Percentiles rank a stretch among this genome's conserved stretches.
phyloP scores from a whole-genome alignment of 495 filamentous ascomycete genomes.

The Tuber calosporum region DNA sequence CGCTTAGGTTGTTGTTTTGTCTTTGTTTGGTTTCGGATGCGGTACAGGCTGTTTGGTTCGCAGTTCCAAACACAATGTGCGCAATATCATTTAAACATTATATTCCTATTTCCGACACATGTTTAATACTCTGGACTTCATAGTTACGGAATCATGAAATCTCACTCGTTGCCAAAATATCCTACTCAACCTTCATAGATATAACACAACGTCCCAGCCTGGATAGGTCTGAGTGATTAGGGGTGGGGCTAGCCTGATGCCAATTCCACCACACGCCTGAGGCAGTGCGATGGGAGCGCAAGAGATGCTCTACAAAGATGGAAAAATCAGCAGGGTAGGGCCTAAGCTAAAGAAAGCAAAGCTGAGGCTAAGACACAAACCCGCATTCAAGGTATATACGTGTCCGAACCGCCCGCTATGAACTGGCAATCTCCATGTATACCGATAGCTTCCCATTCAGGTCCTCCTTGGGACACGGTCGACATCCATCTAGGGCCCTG shows the following conservation, averaged over 20 bases:
- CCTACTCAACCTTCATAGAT: not conserved
- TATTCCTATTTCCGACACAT: not conserved
- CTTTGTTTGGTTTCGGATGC: not conserved
- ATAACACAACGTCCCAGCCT: constrained; percentile 16
- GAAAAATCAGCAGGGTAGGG: constrained; percentile 42
- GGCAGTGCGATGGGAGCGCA: constrained; percentile 50
- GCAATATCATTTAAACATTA: not conserved
- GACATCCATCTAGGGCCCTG: constrained; percentile 13
- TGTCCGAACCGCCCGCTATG: constrained; percentile 44
- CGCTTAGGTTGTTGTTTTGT: not conserved
- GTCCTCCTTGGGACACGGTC: constrained; percentile 44
- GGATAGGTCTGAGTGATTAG: constrained; percentile 39
- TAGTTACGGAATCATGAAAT: not conserved
- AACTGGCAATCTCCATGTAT: constrained; percentile 54
- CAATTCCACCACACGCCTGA: constrained; percentile 51
- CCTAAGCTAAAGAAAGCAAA: not conserved
- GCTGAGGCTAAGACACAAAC: not conserved
- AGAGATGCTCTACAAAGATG: constrained; percentile 49
- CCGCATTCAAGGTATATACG: constrained; percentile 6
- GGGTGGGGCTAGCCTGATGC: constrained; percentile 44
- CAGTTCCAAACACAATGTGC: not conserved
- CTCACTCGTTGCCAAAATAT: not conserved
- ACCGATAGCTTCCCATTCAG: constrained; percentile 35
- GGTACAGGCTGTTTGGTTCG: not conserved
- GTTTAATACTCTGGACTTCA: not conserved